Conservation (phyloP, 2,329 filamentous ascomycete species). For the Thelonectria blattea region DNA sequence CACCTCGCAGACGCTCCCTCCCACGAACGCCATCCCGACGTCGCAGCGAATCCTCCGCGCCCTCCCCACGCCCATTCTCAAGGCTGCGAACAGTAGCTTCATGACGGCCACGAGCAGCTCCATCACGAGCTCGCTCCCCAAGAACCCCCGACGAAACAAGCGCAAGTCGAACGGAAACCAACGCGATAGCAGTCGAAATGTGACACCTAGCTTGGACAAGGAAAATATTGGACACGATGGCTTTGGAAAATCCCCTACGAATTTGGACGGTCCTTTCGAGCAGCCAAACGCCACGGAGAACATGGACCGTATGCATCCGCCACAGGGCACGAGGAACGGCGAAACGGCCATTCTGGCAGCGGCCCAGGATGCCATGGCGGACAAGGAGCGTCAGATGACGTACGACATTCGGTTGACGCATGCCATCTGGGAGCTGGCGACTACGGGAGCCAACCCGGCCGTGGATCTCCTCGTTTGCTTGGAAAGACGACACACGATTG, state of each 20-base stretch:
- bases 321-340: conserved; percentile 32
- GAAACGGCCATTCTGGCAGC: conserved; percentile 50
- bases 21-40: conserved; percentile 85
- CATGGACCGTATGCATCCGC: conserved; percentile 54
- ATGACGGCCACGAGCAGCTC: conserved; percentile 91
- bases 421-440: conserved; percentile 92
- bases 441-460: conserved; percentile 88
- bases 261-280: conserved; percentile 30
- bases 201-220: conserved; percentile 52
- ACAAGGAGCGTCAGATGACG: conserved; percentile 73
- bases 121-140: conserved; percentile 78
- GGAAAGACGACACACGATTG: conserved; percentile 88
- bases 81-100: conserved; percentile 93
- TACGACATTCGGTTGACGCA: conserved; percentile 90
- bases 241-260: conserved; percentile 36
- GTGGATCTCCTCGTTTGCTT: conserved; percentile 92
- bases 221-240: conserved; percentile 50
- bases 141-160: conserved; percentile 65
- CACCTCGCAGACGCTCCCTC: conserved; percentile 74
- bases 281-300: conserved; percentile 50
- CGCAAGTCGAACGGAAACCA: conserved; percentile 57
- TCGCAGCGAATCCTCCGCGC: conserved; percentile 90
- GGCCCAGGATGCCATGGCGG: conserved; percentile 66
- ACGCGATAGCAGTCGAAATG: conserved; percentile 46
- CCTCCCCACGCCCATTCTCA: conserved; percentile 87